phyloP scores from a whole-genome alignment of 768 basidiomycete species.

The Kwoniella shandongensis region DNA sequence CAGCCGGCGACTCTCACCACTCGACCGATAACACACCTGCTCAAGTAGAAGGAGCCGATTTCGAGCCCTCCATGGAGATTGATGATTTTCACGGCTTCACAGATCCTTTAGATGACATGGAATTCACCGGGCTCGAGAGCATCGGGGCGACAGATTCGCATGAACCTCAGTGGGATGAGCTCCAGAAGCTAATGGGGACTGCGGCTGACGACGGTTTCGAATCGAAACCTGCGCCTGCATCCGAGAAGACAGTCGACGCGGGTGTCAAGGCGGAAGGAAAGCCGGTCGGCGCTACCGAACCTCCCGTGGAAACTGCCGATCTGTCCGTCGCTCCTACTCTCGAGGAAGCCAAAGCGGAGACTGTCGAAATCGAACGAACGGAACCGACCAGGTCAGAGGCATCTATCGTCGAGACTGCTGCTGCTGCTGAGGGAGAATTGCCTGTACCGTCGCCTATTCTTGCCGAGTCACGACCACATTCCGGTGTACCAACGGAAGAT shows the following conservation, averaged over 20 bases:
- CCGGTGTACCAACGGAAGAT: slow-evolving; percentile 30
- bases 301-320: not conserved
- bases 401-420: slow-evolving; percentile 7
- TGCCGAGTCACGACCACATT: not conserved
- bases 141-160: slow-evolving; percentile 17
- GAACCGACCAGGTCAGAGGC: not conserved
- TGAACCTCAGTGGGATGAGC: slow-evolving; percentile 37
- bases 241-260: not conserved
- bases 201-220: slow-evolving; percentile 10
- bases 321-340: slow-evolving; percentile 25
- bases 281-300: not conserved
- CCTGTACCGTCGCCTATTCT: slow-evolving; percentile 8
- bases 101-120: slow-evolving; percentile 21
- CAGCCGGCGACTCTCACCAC: slow-evolving; percentile 11
- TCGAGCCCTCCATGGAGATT: slow-evolving; percentile 9
- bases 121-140: slow-evolving; percentile 13
- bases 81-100: slow-evolving; percentile 33
- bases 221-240: not conserved
- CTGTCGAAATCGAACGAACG: not conserved
- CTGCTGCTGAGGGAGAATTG: slow-evolving; percentile 10
- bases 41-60: slow-evolving; percentile 6
- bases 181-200: slow-evolving; percentile 37
- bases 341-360: slow-evolving; percentile 18
- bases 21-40: slow-evolving; percentile 15
- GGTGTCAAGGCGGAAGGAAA: not conserved